A percentile compares a stretch with the other conserved stretches of the same genome.
These are phyloP conservation scores for Saccharomycopsis crataegensis DNA, from an alignment of 1,139 yeast species.

Conservation along the genomic window DNA sequence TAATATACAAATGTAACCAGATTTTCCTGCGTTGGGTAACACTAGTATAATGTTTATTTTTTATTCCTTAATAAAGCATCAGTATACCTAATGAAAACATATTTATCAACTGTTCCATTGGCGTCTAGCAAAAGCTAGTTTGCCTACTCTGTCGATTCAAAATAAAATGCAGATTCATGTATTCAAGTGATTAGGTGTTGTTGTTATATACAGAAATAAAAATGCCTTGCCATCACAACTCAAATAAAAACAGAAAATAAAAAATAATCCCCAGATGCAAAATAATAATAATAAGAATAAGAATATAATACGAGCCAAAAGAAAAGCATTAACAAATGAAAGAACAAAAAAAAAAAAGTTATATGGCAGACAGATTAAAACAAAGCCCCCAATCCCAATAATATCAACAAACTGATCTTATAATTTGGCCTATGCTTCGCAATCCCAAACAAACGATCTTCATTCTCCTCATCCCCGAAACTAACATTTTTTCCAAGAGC, in stretches of 20 bases:
- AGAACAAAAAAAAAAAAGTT: not conserved
- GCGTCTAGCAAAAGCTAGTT: too few relatives aligned
- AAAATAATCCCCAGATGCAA: not conserved
- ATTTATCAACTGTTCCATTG: too few relatives aligned
- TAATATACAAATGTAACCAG: too few relatives aligned
- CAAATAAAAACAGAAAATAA: not conserved
- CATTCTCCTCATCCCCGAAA: not conserved
- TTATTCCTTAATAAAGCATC: too few relatives aligned
- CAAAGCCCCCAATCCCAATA: conserved; percentile 16
- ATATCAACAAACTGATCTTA: conserved; percentile 12
- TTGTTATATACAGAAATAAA: not conserved
- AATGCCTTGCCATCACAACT: not conserved
- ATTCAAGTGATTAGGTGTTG: too few relatives aligned
- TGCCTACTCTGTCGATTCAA: too few relatives aligned
- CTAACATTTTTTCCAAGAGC: conserved; percentile 10
- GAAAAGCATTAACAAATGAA: not conserved
- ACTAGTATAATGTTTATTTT: too few relatives aligned
- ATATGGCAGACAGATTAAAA: conserved; percentile 1
- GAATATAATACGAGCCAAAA: not conserved
- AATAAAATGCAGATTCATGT: too few relatives aligned
- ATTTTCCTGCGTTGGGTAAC: too few relatives aligned
- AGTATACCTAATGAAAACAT: too few relatives aligned
- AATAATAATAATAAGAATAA: not conserved
- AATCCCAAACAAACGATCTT: conserved; percentile 7
- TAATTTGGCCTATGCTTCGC: conserved; percentile 1